Evolutionary conservation across 768 basidiomycete genomes (phyloP), one percentile per base, ranked within the genome.

Genomic region (Suillus spraguei): DNA sequence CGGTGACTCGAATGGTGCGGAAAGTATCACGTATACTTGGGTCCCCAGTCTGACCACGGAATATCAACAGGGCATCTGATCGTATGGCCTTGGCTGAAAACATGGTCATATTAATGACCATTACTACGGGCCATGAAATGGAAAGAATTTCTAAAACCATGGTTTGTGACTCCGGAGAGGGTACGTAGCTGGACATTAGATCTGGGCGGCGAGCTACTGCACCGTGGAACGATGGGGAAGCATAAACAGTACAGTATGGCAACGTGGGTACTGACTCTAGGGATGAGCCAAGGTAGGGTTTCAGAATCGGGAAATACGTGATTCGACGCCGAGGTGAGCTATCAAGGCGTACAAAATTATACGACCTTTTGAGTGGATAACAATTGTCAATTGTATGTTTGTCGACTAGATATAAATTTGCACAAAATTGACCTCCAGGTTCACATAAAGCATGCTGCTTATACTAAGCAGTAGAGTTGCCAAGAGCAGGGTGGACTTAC

Each of bases 1-100:
- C 35, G 20, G 7, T 54, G 53, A 35, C 53, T 54, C 16, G 53
- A 35, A 22, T 54, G 53, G 22, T 54, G 53, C n/a, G 53, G 35
- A 54, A 54, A 54, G n/a, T 35, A 54, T 11, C 53, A 54, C 3
- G 53, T 54, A 22, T 36, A 54, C 53, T 54, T 36, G 35, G 35
- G 35, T 36, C 53, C 53, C 53, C 53, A 54, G 53, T 54, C 53
- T 9, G 35, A 36, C 53, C 53, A 54, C 13, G 53, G 35, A 36
- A 54, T 8, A 2, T 54, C 53, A 13, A 54, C n/a, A 54, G 20
- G 35, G 13, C 36, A 33, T 36, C 35, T 13, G 53, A 54, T n/a
- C 5, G 35, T 36, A 22, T 22, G 53, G 6, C 35, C 13, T 36
- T n/a, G 36, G 22, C 53, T 36, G 53, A 36, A 22, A 54, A 54